A percentile compares a stretch with the other conserved stretches of the same genome.
These are phyloP conservation scores for Penstemon eatonii DNA, from an alignment of 257 asterid species.

Conservation along the genomic window DNA sequence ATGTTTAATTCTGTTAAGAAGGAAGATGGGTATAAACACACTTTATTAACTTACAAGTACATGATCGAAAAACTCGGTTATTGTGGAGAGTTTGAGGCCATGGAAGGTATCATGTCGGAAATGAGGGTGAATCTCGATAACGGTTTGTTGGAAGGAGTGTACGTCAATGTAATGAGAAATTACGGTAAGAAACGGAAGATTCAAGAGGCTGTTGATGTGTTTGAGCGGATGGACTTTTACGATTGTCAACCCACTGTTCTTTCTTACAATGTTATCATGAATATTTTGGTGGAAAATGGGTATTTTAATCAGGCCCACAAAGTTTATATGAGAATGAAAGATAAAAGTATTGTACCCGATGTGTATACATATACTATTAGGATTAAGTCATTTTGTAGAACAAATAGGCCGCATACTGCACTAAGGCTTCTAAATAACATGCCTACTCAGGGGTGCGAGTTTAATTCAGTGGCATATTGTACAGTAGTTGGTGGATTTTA, in stretches of 20 bases:
- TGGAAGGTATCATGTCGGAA: conserved; percentile 68
- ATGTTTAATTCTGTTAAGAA: conserved; percentile 72
- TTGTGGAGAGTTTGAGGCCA: conserved; percentile 71
- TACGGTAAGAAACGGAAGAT: conserved; percentile 72
- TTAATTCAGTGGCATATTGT: conserved; percentile 75
- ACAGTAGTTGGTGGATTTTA: conserved; percentile 79
- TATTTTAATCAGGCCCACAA: conserved; percentile 80
- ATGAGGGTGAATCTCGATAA: conserved; percentile 59
- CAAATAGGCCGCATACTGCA: conserved; percentile 75
- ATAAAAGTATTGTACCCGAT: conserved; percentile 70
- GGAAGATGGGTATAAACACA: conserved; percentile 74
- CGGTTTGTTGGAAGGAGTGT: conserved; percentile 68
- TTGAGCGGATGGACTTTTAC: conserved; percentile 92
- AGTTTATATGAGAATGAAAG: conserved; percentile 81
- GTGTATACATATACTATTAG: conserved; percentile 78
- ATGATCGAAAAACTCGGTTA: conserved; percentile 78
- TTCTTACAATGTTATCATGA: conserved; percentile 78
- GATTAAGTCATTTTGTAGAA: conserved; percentile 85
- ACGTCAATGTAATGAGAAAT: conserved; percentile 63
- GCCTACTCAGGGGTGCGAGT: conserved; percentile 70
- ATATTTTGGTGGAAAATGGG: conserved; percentile 74
- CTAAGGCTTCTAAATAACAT: conserved; percentile 84
- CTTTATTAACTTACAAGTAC: conserved; percentile 62
- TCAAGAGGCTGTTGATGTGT: conserved; percentile 79
- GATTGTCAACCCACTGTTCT: conserved; percentile 66